Evolutionary conservation across 2,329 filamentous ascomycete genomes (phyloP).

Genomic region (Botrytis pseudocinerea): DNA sequence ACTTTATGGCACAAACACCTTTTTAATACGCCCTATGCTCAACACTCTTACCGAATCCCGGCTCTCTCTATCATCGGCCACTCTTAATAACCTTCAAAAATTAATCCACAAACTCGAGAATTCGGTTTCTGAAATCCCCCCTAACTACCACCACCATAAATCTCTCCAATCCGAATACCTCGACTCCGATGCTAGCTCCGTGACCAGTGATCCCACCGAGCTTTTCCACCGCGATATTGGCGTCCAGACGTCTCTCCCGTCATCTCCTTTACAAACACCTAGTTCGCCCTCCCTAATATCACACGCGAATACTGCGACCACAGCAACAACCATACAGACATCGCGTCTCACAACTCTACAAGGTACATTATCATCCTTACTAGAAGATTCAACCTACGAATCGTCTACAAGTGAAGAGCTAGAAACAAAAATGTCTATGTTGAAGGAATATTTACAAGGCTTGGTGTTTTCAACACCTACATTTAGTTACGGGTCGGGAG

Average conservation of each 20-base stretch:
- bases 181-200: constrained; percentile 48
- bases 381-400: constrained; percentile 46
- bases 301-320: constrained; percentile 24
- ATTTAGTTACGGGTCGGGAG: constrained; percentile 39
- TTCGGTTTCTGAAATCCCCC: constrained; percentile 63
- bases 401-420: constrained; percentile 32
- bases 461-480: constrained; percentile 51
- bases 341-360: constrained; percentile 49
- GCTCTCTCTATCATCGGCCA: constrained; percentile 53
- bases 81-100: constrained; percentile 50
- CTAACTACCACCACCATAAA: constrained; percentile 33
- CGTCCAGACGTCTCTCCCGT: constrained; percentile 67
- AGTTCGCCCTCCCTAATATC: constrained; percentile 35
- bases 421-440: constrained; percentile 45
- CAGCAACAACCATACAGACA: constrained; percentile 39
- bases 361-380: constrained; percentile 51
- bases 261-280: constrained; percentile 28
- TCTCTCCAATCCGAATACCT: constrained; percentile 38
- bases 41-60: constrained; percentile 51
- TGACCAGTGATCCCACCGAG: constrained; percentile 62
- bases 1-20: constrained; percentile 71
- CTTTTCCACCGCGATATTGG: constrained; percentile 80
- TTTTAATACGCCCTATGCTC: constrained; percentile 64
- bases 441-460: constrained; percentile 66
- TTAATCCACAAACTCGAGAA: constrained; percentile 54